Evolutionary conservation across 306 rosid species (phyloP).

Genomic region (Fagus sylvatica): DNA sequence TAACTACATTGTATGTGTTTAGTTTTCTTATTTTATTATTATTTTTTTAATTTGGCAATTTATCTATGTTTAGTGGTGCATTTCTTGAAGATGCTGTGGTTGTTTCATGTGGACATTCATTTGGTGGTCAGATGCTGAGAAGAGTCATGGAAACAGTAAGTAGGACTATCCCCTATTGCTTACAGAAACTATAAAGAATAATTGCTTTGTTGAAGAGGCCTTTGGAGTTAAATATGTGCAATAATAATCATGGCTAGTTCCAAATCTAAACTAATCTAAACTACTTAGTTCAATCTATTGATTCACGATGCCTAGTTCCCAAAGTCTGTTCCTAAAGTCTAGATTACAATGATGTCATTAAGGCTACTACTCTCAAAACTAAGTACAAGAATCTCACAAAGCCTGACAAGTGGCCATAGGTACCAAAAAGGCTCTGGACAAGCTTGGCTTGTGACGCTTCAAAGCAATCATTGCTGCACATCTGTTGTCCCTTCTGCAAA

Average conservation of each 20-base stretch:
- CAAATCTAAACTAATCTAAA: not conserved
- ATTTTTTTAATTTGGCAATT: not conserved
- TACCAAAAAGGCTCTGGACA: too few relatives aligned
- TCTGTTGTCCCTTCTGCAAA: too few relatives aligned
- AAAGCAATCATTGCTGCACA: too few relatives aligned
- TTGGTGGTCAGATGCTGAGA: slow-evolving; percentile 93
- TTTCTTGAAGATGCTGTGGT: slow-evolving; percentile 95
- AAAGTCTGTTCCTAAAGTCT: too few relatives aligned
- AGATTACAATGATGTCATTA: too few relatives aligned
- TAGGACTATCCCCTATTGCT: slow-evolving; percentile 27
- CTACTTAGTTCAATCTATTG: not conserved
- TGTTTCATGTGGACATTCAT: slow-evolving; percentile 97
- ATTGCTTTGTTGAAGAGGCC: not conserved
- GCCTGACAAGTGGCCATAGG: too few relatives aligned
- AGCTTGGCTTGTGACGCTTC: too few relatives aligned
- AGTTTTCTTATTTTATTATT: slow-evolving; percentile 17
- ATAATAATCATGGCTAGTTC: not conserved
- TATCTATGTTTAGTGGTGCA: slow-evolving; percentile 57
- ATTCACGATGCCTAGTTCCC: too few relatives aligned
- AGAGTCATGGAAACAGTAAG: slow-evolving; percentile 92
- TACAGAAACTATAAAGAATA: not conserved
- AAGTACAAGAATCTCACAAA: too few relatives aligned
- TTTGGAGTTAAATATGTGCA: not conserved
- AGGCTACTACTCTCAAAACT: too few relatives aligned
- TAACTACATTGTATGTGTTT: slow-evolving; percentile 10